Base-by-base conservation (phyloP, 805 yeast genomes). In the Saccharomycopsis lassenensis region DNA sequence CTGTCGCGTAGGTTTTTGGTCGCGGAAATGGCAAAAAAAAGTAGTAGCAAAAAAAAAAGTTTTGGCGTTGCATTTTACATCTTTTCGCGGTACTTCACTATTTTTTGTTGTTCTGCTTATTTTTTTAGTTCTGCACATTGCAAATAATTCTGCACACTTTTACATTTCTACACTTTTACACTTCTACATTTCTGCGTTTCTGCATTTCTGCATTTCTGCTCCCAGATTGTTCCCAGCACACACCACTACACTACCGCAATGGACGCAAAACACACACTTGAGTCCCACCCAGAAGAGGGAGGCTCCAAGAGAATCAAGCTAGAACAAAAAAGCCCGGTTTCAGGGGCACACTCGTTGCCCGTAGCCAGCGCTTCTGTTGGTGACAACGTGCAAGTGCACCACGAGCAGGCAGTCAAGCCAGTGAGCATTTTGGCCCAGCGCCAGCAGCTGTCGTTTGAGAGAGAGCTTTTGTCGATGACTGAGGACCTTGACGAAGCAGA, bases 361-460 rank as follows among this genome's bases (percentile, higher is more conserved):
- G 29, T 41, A 14, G 20, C 37, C 10, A 14, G 34, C 5, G 15
- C 28, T 21, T 10, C 10, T 3, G 20, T 28, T 11, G 28, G 17
- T 2, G 35, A 39, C 20, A 41, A 32, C 5, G 17, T 25, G 6
- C 43, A 39, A 24, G 39, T 29, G 5, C 46, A 42, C 19, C 24
- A 25, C 11, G 25, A 33, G 5, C 21, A 19, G 12, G 32, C 20
- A 7, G 28, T 14, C 12, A 15, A 7, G 17, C 30, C 34, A 3
- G 38, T 33, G 12, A 20, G 26, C 10, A 21, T 35, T 7, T 29
- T 42, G 8, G 48, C 57, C 12, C 36, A 50, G 27, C 43, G 52
- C 0, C 65, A 62, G 41, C 65, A 65, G 1, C 66, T 74, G 15
- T 54, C 59, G 18, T 73, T 74, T 44, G 80, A 74, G 50, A 60